Evolutionary conservation across 2,329 filamentous ascomycete species (phyloP).

Genomic region (Paracamarosporium sp.): DNA sequence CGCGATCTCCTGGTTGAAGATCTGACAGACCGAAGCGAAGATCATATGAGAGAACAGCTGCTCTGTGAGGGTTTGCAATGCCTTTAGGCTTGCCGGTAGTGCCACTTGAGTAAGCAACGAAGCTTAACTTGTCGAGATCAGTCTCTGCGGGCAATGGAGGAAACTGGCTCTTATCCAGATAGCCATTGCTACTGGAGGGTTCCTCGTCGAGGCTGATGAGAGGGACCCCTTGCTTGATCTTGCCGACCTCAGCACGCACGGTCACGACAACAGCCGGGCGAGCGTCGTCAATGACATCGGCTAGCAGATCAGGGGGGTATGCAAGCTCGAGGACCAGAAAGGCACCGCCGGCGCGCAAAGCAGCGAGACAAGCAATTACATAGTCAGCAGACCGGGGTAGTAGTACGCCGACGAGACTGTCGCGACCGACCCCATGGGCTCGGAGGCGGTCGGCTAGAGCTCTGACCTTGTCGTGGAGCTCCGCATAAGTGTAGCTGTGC

Average conservation of each 20-base stretch:
- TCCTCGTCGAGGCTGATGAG: constrained; percentile 69
- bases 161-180: constrained; percentile 52
- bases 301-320: constrained; percentile 75
- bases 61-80: constrained; percentile 79
- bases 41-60: constrained; percentile 76
- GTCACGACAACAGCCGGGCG: constrained; percentile 75
- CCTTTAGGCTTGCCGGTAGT: constrained; percentile 82
- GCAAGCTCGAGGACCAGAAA: constrained; percentile 82
- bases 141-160: constrained; percentile 65
- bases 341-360: constrained; percentile 78
- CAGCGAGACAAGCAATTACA: constrained; percentile 78
- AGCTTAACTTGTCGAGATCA: constrained; percentile 76
- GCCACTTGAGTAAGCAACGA: constrained; percentile 82
- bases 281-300: constrained; percentile 79
- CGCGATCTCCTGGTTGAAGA: constrained; percentile 73
- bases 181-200: constrained; percentile 25
- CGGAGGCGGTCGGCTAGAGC: constrained; percentile 70
- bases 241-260: constrained; percentile 66
- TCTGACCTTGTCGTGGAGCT: constrained; percentile 73
- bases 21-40: constrained; percentile 75
- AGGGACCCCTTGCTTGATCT: constrained; percentile 69
- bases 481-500: constrained; percentile 71
- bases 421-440: constrained; percentile 71
- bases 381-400: constrained; percentile 79
- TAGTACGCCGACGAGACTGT: constrained; percentile 77